Base-by-base conservation (phyloP, 345 rosid species). In the Cardiospermum halicacabum region DNA sequence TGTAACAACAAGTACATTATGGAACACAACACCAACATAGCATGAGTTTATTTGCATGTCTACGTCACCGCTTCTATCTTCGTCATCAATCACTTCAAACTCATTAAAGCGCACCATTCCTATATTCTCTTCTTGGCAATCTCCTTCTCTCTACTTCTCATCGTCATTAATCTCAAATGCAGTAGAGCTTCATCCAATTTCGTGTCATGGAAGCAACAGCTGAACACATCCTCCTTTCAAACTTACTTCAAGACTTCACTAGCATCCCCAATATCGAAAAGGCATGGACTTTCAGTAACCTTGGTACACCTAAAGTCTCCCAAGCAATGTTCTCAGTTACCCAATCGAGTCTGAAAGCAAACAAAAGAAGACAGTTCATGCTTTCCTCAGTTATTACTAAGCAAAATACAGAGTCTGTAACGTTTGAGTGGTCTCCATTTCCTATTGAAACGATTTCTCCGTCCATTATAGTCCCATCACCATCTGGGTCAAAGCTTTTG, bases 401-500 rank as follows among this genome's bases (percentile, higher is more conserved):
- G 15, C 81, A 75, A 48, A 74, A 64, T 73, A 57, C 60, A 32
- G 67, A 76, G 62, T 69, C 82, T 43, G 69, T 78, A 5, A 73
- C 69, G 58, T 80, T 94, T 69, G 79, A 79, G 27, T 91, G 99
- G 96, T 72, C 89, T 12, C 84, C 92, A 13, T 94, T 94, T 78
- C 97, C 99, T 18, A 28, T 87, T 1, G 96, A 94, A 86, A 79
- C 85, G 92, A 69, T 81, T 11, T 90, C 82, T 19, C 87, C 81
- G 28, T 80, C 99, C 10, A 72, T 82, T 49, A 69, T 83, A 40
- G 71, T 80, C 68, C 97, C 99, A 11, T 91, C 99, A 21, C 96
- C 96, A 7, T 89, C 89, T 22, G 97, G 97, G 26, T 69, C 82
- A 56, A 89, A 84, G 82, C 86, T 94, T 71, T 85, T 94, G 60